Evolutionary conservation across 2,329 filamentous ascomycete species (phyloP).

Genomic region (Sarocladium oryzae): DNA sequence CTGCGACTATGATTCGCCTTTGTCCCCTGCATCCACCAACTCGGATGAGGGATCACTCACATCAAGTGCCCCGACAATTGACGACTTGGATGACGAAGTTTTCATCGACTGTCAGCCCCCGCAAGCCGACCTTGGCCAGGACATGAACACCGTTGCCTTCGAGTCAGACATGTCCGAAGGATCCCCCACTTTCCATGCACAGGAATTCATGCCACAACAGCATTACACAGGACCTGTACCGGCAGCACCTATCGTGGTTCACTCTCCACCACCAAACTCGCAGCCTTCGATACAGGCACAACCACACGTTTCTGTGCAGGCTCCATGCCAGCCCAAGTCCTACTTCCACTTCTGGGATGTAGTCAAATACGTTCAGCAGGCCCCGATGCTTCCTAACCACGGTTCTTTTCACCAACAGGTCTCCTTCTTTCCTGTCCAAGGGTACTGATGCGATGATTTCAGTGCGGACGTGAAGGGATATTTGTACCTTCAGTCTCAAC

Average conservation of each 20-base stretch:
- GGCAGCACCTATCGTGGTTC: constrained; percentile 15
- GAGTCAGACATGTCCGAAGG: constrained; percentile 40
- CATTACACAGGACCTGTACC: constrained; percentile 36
- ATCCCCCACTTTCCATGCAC: constrained; percentile 29
- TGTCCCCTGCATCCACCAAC: constrained; percentile 42
- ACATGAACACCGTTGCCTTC: constrained; percentile 36
- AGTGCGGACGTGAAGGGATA: too few species aligned
- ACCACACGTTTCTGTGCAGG: constrained; percentile 22
- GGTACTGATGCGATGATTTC: constrained; percentile 25
- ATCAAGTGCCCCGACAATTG: constrained; percentile 47
- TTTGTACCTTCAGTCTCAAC: too few species aligned
- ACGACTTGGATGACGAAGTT: constrained; percentile 44
- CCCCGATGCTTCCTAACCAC: constrained; percentile 36
- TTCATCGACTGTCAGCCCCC: constrained; percentile 35
- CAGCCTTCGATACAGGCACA: neutral
- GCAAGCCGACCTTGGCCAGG: constrained; percentile 27
- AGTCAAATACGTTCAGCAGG: constrained; percentile 45
- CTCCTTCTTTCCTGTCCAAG: constrained; percentile 45
- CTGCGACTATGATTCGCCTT: constrained; percentile 38
- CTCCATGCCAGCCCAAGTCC: constrained; percentile 38
- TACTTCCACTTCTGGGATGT: constrained; percentile 45
- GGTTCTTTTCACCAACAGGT: constrained; percentile 47
- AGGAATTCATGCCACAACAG: constrained; percentile 39
- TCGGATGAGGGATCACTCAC: constrained; percentile 51
- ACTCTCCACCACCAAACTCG: constrained; percentile 13